phyloP scores from a whole-genome alignment of 257 asterid genomes.

The Solanum ossicruentum region DNA sequence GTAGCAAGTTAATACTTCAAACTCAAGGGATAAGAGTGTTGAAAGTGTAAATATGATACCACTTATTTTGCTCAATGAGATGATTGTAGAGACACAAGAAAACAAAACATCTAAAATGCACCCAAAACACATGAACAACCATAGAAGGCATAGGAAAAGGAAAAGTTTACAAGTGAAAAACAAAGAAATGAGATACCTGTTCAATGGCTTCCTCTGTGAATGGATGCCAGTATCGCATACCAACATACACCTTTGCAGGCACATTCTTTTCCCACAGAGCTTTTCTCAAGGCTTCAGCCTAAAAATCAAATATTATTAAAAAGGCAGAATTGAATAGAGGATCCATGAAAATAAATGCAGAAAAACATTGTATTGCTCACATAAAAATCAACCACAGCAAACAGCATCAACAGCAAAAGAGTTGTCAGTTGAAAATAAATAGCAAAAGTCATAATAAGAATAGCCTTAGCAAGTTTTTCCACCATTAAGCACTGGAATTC shows the following conservation, averaged over 20 bases:
- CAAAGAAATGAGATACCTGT: constrained; percentile 32
- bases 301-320: constrained; percentile 9
- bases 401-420: background rate
- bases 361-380: background rate
- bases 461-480: background rate
- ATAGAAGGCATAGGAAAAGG: background rate
- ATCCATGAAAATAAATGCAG: background rate
- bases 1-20: background rate
- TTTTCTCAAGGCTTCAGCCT: constrained; percentile 91
- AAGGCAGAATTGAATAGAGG: background rate
- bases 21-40: background rate
- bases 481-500: background rate
- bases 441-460: background rate
- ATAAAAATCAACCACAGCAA: background rate
- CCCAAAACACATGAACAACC: background rate
- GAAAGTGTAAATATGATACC: background rate
- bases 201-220: constrained; percentile 98
- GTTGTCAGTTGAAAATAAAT: background rate
- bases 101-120: background rate
- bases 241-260: constrained; percentile 92
- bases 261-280: constrained; percentile 61
- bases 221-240: constrained; percentile 99
- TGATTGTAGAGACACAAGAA: background rate
- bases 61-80: background rate
- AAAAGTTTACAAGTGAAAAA: background rate